Percentiles rank a stretch among this genome's conserved stretches.
These are phyloP conservation scores for Fusarium neocosmosporiellum DNA, from an alignment of 2,329 filamentous ascomycete genomes.

Conservation along the genomic window DNA sequence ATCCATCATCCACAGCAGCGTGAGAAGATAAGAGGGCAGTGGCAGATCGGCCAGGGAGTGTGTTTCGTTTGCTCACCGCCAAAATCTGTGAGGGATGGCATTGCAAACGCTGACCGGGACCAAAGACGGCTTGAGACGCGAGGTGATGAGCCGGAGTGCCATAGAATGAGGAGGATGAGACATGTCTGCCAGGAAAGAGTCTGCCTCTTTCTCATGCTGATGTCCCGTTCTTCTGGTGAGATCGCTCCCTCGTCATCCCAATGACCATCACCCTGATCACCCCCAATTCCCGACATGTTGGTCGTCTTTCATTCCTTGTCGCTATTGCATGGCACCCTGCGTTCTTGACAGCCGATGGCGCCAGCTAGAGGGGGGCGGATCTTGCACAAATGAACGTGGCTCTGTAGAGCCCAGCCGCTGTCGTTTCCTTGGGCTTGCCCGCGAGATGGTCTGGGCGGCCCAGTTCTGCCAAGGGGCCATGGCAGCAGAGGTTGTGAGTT, in stretches of 20 bases:
- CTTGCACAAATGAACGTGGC: background rate
- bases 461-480: background rate
- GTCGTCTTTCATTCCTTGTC: background rate
- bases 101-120: background rate
- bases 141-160: conserved; percentile 5
- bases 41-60: background rate
- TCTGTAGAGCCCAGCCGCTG: background rate
- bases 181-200: background rate
- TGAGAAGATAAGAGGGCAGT: conserved; percentile 6
- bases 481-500: background rate
- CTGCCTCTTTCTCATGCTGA: background rate
- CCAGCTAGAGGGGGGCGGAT: background rate
- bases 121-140: conserved; percentile 5
- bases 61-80: conserved; percentile 30
- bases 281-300: background rate
- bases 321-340: background rate
- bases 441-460: background rate
- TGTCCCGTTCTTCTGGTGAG: background rate
- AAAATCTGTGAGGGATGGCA: background rate
- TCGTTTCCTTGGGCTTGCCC: background rate
- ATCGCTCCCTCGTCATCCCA: background rate
- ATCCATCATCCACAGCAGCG: background rate
- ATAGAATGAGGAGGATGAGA: background rate
- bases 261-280: background rate
- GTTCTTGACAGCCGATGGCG: conserved; percentile 1